A percentile compares a stretch with the other conserved stretches of the same genome.
These are phyloP conservation scores for Endocarpon pusillum DNA, from an alignment of 495 filamentous ascomycete genomes.

Conservation along the genomic window DNA sequence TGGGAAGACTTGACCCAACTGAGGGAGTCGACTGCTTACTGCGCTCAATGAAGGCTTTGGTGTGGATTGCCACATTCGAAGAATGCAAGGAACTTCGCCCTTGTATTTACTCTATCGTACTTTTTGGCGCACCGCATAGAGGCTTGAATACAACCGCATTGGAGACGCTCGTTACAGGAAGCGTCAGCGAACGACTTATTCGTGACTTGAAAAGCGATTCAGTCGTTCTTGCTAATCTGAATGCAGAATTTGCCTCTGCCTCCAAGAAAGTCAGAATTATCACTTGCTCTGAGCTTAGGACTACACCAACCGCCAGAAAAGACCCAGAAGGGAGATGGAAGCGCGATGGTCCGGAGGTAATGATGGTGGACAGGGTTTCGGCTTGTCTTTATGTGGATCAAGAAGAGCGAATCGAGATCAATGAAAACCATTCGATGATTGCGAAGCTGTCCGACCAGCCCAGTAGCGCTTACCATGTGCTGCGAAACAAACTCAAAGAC, in stretches of 20 bases:
- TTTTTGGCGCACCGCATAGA: constrained; percentile 14
- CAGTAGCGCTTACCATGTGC: background rate
- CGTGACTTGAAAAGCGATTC: constrained; percentile 10
- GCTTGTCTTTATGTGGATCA: constrained; percentile 7
- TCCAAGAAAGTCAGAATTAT: constrained; percentile 8
- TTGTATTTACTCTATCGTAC: constrained; percentile 5
- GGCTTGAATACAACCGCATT: constrained; percentile 10
- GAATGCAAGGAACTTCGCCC: constrained; percentile 3
- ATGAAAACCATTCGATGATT: constrained; percentile 12
- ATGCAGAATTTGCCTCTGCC: constrained; percentile 5
- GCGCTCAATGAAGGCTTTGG: constrained; percentile 1
- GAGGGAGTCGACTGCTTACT: background rate
- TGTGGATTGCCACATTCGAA: background rate
- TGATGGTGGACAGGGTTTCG: constrained; percentile 10
- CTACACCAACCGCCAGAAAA: constrained; percentile 7
- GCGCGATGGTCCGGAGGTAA: constrained; percentile 7
- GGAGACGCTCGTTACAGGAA: constrained; percentile 3
- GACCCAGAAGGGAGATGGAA: constrained; percentile 7
- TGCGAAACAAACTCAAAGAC: background rate
- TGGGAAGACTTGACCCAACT: background rate
- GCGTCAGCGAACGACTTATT: constrained; percentile 4
- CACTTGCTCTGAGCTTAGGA: constrained; percentile 10
- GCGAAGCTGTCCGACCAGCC: constrained; percentile 10
- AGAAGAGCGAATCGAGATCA: constrained; percentile 8
- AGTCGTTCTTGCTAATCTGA: constrained; percentile 5